Evolutionary conservation across 2,329 filamentous ascomycete genomes (phyloP).

Genomic region (Xylaria sp.): DNA sequence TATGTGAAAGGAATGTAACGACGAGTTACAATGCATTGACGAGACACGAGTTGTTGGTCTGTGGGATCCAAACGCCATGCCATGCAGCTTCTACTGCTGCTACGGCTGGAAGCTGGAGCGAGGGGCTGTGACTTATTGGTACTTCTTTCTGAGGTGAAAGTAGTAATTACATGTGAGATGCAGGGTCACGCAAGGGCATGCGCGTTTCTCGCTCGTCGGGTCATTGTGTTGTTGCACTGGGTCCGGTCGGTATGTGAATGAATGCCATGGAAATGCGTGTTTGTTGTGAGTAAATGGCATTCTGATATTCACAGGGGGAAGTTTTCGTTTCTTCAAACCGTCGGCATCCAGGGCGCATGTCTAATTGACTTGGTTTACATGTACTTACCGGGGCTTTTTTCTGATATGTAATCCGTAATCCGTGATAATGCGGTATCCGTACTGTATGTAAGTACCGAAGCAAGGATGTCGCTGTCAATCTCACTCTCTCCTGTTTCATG

Average conservation of each 20-base stretch:
- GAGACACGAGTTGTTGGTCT: conserved; percentile 21
- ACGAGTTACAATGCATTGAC: conserved; percentile 13
- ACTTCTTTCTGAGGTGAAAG: background rate
- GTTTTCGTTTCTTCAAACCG: background rate
- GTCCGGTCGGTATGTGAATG: no score
- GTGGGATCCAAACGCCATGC: conserved; percentile 25
- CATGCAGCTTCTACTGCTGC: conserved; percentile 2
- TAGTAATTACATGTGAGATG: background rate
- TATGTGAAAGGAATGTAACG: conserved; percentile 1
- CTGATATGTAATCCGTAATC: background rate
- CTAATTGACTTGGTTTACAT: background rate
- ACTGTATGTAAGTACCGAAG: background rate
- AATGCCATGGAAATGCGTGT: no score
- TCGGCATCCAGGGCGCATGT: background rate
- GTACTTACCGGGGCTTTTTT: background rate
- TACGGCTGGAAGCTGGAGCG: conserved; percentile 14
- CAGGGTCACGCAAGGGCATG: conserved; percentile 10
- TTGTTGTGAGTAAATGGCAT: background rate
- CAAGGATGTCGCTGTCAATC: background rate
- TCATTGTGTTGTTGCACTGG: background rate
- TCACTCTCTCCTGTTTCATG: background rate
- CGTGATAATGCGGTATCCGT: background rate
- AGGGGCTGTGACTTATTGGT: background rate
- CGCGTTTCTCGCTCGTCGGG: background rate
- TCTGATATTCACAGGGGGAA: background rate